Base-by-base conservation (phyloP, 768 basidiomycete genomes). In the Scleroderma citrinum region DNA sequence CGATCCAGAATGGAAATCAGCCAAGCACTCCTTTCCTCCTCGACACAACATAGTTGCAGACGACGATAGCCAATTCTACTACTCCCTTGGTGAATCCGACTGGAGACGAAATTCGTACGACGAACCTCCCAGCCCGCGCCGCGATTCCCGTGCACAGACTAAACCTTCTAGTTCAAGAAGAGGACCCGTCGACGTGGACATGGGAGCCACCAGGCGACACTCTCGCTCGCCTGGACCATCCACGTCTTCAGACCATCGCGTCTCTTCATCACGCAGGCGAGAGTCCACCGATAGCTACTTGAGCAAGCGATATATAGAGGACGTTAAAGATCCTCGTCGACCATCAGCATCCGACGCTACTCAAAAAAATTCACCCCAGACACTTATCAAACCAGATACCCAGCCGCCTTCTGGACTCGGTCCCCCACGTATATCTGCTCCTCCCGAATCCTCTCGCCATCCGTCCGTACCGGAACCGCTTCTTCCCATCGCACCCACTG, bases 1-100 rank as follows among this genome's bases (percentile, higher is more conserved):
- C 46, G 62, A 69, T 24, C 61, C 63, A 2, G 53, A 53, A 14
- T 72, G 71, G 71, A 38, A 46, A 44, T 32, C 43, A n/a, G 71
- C 71, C 1, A 43, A 45, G 3, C 23, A 50, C 42, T 67, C 66
- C 40, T 8, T 24, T 23, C 66, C 66, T 31, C 68, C 66, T 11
- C 58, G 16, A 39, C 24, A 2, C 17, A 55, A 57, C 1, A 0
- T 20, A 3, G 56, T 68, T 21, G 24, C 13, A 10, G 67, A 67
- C 53, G 46, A 47, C 2, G 54, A 62, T 19, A 42, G 44, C 2
- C 52, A 63, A 1, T 67, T 60, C 30, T 55, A 44, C 47, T 67
- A 67, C 51, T 44, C 30, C 21, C 46, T 55, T 29, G 1, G 30
- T 12, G 21, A 31, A 7, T 35, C 31, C 21, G 11, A 13, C 31